Conservation (phyloP, 2,329 filamentous ascomycete species). For the Hypoxylon sp. region DNA sequence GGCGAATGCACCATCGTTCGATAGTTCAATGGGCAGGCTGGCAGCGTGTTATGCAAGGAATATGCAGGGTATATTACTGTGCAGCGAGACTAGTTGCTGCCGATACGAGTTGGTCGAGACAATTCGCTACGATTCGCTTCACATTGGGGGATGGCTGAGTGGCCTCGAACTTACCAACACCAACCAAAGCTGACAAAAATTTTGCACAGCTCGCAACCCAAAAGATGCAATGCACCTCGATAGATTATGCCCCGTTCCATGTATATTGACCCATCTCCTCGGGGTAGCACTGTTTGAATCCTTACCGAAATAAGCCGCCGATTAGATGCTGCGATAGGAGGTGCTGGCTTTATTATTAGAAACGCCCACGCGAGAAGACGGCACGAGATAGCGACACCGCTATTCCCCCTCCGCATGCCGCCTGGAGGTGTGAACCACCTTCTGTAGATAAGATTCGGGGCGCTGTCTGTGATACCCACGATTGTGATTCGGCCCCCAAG, state of each 20-base stretch:
- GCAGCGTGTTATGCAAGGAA: slow-evolving; percentile 34
- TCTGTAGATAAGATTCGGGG: slow-evolving; percentile 31
- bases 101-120: slow-evolving; percentile 34
- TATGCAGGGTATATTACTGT: slow-evolving; percentile 31
- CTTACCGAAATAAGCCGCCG: slow-evolving; percentile 27
- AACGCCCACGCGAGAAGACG: slow-evolving; percentile 16
- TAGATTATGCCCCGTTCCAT: slow-evolving; percentile 29
- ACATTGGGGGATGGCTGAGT: slow-evolving; percentile 16
- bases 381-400: slow-evolving; percentile 30
- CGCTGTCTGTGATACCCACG: slow-evolving; percentile 10
- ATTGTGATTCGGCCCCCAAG: slow-evolving; percentile 20
- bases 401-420: slow-evolving; percentile 17
- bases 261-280: slow-evolving; percentile 27
- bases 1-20: slow-evolving; percentile 14
- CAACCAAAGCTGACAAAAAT: slow-evolving; percentile 14
- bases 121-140: slow-evolving; percentile 8
- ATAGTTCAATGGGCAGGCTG: slow-evolving; percentile 28
- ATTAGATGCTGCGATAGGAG: slow-evolving; percentile 19
- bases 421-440: slow-evolving; percentile 16
- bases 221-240: slow-evolving; percentile 35
- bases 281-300: slow-evolving; percentile 13
- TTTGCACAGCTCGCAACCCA: slow-evolving; percentile 31
- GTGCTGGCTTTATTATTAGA: slow-evolving; percentile 32
- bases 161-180: slow-evolving; percentile 8
- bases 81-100: slow-evolving; percentile 27